Evolutionary conservation across 1,284 basidiomycete species (phyloP), one percentile per base, ranked within the genome.

Genomic region (Sanguinoderma infundibulare): DNA sequence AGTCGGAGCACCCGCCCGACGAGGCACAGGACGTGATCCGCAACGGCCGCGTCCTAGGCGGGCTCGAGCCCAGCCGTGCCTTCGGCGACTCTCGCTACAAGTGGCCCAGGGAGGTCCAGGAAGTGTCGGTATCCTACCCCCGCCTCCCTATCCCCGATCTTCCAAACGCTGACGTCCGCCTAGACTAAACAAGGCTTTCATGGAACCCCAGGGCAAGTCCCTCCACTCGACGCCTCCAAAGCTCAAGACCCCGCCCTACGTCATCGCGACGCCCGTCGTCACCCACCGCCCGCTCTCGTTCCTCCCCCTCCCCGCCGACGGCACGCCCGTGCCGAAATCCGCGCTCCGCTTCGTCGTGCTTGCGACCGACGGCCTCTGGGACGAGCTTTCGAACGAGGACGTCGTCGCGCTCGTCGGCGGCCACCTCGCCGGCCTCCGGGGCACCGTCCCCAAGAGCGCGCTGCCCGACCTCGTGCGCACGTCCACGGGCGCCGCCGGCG

Each of bases 51-150:
- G 85, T 98, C 34, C 84, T 98, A 55, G 98, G 98, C 35, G 94
- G 96, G 1, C 83, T 99, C 14, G 96, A 99, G 74, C 98, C 98
- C 24, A 92, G 92, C 28, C 86, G 98, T 62, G 96, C 97, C 1
- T 97, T 96, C 79, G 96, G 96, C 60, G 98, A 98, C 77, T 91
- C 95, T 2, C 84, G 94, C 34, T 99, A 98, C 81, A 98, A 99
- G 74, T 94, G 92, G 92, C 79, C 88, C 35, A 81, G 83, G 39
- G 82, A 85, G 51, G 79, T 94, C 38, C 91, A 94, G 72, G 83
- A 89, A 70, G 80, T 83, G 94, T 95, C 70, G 76, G 88, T 75
- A 28, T 17, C 24, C 8, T 10, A 5, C 2, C 20, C n/a, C 34
- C 17, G 26, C 9, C n/a, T 26, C n/a, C 39, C 39, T 30, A 7